A percentile compares a stretch with the other conserved stretches of the same genome.
Evolutionary conservation across 1,284 basidiomycete species (phyloP).

Genomic region (Pulveroboletus sp.): DNA sequence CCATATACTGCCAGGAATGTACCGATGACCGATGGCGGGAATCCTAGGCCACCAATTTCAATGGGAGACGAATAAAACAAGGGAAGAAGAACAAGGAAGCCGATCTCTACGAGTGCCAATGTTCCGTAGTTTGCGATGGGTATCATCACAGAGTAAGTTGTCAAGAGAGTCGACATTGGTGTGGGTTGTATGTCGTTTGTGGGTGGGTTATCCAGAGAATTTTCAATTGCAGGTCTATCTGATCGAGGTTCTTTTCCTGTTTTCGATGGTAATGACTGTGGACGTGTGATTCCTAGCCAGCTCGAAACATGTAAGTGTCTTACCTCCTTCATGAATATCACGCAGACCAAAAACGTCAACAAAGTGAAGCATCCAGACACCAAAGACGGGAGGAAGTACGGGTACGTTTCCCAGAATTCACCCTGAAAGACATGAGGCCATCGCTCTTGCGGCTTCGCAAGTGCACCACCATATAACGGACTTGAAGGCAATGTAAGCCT

Average conservation of each 20-base stretch:
- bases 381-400: slow-evolving; percentile 57
- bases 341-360: slow-evolving; percentile 54
- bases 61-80: slow-evolving; percentile 70
- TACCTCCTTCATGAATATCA: slow-evolving; percentile 60
- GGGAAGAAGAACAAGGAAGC: slow-evolving; percentile 62
- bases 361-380: slow-evolving; percentile 60
- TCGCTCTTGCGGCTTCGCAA: slow-evolving; percentile 47
- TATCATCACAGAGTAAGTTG: slow-evolving; percentile 54
- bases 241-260: background rate
- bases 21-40: slow-evolving; percentile 62
- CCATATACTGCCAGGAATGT: slow-evolving; percentile 59
- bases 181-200: too few species aligned
- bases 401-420: slow-evolving; percentile 52
- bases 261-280: slow-evolving; percentile 31
- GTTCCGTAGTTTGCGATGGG: slow-evolving; percentile 66
- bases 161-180: too few species aligned
- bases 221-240: slow-evolving; percentile 4
- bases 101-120: slow-evolving; percentile 66
- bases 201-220: slow-evolving; percentile 19
- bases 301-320: slow-evolving; percentile 26
- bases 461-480: slow-evolving; percentile 50
- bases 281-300: background rate
- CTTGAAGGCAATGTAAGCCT: slow-evolving; percentile 51
- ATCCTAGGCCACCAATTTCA: slow-evolving; percentile 63
- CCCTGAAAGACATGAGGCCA: slow-evolving; percentile 48